Conservation (phyloP, 495 filamentous ascomycete genomes). For the Amorphotheca resinae region DNA sequence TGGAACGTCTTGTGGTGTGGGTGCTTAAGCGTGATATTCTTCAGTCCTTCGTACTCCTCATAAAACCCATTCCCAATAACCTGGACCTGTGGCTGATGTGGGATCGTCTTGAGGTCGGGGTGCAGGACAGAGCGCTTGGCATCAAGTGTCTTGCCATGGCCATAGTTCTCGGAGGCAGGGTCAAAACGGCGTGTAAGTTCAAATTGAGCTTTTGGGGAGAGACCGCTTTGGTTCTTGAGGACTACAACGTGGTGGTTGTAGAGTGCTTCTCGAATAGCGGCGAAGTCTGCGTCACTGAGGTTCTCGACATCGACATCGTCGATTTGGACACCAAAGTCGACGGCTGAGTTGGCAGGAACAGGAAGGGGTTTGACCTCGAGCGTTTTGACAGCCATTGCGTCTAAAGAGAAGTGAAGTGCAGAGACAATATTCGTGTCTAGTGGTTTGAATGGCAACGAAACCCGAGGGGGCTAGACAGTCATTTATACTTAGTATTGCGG, state of each 20-base stretch:
- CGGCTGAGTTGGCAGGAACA: constrained; percentile 32
- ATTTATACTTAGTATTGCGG: too few relatives aligned
- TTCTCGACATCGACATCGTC: constrained; percentile 45
- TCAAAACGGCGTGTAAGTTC: constrained; percentile 59
- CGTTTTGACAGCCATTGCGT: constrained; percentile 15
- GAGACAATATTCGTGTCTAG: too few relatives aligned
- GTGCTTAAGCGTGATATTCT: constrained; percentile 53
- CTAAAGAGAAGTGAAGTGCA: too few relatives aligned
- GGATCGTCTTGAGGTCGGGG: constrained; percentile 65
- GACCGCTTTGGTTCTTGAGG: constrained; percentile 50
- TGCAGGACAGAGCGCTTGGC: constrained; percentile 51
- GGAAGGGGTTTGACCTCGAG: constrained; percentile 30
- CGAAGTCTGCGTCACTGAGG: constrained; percentile 47
- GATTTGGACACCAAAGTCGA: constrained; percentile 48
- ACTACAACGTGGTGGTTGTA: constrained; percentile 53
- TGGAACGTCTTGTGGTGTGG: constrained; percentile 68
- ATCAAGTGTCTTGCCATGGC: constrained; percentile 60
- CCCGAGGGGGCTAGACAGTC: too few relatives aligned
- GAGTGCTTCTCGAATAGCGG: constrained; percentile 43
- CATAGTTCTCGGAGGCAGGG: constrained; percentile 48
- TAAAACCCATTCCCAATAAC: constrained; percentile 64
- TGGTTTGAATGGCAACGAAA: too few relatives aligned
- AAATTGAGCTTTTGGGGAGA: constrained; percentile 56
- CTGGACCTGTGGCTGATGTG: constrained; percentile 67
- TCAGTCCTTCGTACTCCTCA: constrained; percentile 50